Evolutionary conservation across 352 stramenopile species (phyloP).

Genomic region (Globisporangium iwayamae): DNA sequence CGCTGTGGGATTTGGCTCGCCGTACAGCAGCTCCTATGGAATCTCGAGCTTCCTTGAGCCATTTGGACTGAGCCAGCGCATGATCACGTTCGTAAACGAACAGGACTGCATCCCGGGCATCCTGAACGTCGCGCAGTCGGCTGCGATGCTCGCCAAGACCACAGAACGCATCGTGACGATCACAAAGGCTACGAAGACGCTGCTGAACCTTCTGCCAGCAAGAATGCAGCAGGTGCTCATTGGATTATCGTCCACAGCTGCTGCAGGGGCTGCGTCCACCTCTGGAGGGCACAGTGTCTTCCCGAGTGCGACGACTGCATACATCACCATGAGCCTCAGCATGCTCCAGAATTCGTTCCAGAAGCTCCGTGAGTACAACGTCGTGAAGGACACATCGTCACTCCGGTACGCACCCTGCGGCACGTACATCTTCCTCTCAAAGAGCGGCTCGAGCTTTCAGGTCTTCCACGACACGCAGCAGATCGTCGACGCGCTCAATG

Average conservation of each 20-base stretch:
- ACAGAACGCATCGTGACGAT: slow-evolving; percentile 78
- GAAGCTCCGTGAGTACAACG: slow-evolving; percentile 70
- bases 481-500: slow-evolving; percentile 40
- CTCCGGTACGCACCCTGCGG: slow-evolving; percentile 68
- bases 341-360: slow-evolving; percentile 82
- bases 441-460: slow-evolving; percentile 44
- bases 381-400: slow-evolving; percentile 75
- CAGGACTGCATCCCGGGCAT: slow-evolving; percentile 85
- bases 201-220: slow-evolving; percentile 68
- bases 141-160: slow-evolving; percentile 73
- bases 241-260: slow-evolving; percentile 19
- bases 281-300: not conserved
- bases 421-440: slow-evolving; percentile 76
- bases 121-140: slow-evolving; percentile 76
- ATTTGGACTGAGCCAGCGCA: slow-evolving; percentile 43
- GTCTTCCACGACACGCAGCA: slow-evolving; percentile 39
- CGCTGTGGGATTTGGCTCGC: slow-evolving; percentile 74
- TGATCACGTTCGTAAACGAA: slow-evolving; percentile 84
- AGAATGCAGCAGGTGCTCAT: slow-evolving; percentile 73
- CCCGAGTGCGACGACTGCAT: slow-evolving; percentile 54
- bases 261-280: not conserved
- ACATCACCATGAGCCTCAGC: slow-evolving; percentile 74
- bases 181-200: slow-evolving; percentile 70
- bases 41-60: slow-evolving; percentile 43
- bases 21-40: slow-evolving; percentile 57